Evolutionary conservation across 441 rosid species (phyloP).

Genomic region (Brassica hybrid): DNA sequence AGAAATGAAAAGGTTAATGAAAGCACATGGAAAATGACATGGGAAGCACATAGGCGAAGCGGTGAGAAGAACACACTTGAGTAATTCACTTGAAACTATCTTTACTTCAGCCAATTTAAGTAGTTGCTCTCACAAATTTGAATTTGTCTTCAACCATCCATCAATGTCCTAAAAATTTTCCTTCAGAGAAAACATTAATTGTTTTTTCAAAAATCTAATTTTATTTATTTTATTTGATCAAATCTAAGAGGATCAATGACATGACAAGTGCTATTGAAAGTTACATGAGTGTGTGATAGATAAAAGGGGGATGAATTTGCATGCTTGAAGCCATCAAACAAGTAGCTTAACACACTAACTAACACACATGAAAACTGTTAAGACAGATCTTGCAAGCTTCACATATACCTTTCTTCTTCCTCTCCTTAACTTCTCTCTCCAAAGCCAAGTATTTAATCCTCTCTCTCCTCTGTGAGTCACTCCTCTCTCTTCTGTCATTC

Average conservation of each 20-base stretch:
- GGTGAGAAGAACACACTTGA: constrained; percentile 21
- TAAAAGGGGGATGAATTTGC: constrained; percentile 42
- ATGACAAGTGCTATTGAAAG: constrained; percentile 39
- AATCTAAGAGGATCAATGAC: constrained; percentile 4
- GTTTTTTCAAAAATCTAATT: background rate
- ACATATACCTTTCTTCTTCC: constrained; percentile 60
- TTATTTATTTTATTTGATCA: no score
- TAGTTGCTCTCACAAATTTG: constrained; percentile 25
- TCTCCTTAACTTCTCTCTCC: no score
- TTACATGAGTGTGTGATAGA: constrained; percentile 6
- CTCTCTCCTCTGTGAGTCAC: constrained; percentile 39
- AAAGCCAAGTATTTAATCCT: constrained; percentile 17
- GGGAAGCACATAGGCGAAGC: constrained; percentile 35
- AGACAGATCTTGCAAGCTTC: constrained; percentile 44
- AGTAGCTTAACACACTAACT: no score
- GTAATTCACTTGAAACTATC: no score
- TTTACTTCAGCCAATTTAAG: no score
- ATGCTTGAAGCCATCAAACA: constrained; percentile 42
- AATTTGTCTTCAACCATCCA: constrained; percentile 33
- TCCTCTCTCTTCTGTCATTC: constrained; percentile 45
- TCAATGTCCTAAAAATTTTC: background rate
- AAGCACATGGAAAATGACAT: constrained; percentile 33
- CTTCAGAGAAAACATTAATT: background rate
- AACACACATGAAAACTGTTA: constrained; percentile 47
- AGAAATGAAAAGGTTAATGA: no score